Evolutionary conservation across 768 basidiomycete genomes (phyloP).

Genomic region (Asterophora parasitica): DNA sequence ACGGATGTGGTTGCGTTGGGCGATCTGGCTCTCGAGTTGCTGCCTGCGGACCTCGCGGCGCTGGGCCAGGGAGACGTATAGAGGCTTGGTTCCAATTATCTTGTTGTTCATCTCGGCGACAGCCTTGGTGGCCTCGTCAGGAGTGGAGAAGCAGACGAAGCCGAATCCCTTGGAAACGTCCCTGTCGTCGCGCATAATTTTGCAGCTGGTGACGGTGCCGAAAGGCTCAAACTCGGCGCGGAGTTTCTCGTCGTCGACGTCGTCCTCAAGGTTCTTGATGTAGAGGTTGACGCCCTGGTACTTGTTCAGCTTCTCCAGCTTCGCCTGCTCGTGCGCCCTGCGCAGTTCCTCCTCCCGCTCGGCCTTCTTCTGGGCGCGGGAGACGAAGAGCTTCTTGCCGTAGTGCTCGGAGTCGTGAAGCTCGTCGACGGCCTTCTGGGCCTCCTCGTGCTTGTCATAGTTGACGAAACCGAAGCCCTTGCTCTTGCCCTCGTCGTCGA

Average conservation of each 20-base stretch:
- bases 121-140: slow-evolving; percentile 98
- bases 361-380: slow-evolving; percentile 96
- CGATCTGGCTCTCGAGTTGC: slow-evolving; percentile 97
- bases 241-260: slow-evolving; percentile 96
- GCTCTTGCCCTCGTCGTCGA: slow-evolving; percentile 87
- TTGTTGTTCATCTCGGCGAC: slow-evolving; percentile 99
- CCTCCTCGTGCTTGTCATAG: slow-evolving; percentile 89
- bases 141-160: slow-evolving; percentile 97
- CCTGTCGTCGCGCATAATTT: slow-evolving; percentile 98
- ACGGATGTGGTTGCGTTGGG: slow-evolving; percentile 94
- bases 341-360: slow-evolving; percentile 98
- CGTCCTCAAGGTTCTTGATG: slow-evolving; percentile 99
- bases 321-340: slow-evolving; percentile 88
- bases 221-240: slow-evolving; percentile 95
- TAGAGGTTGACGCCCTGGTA: slow-evolving; percentile 99
- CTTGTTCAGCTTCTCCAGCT: slow-evolving; percentile 97
- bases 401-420: slow-evolving; percentile 83
- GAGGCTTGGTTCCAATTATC: slow-evolving; percentile 97
- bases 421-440: slow-evolving; percentile 80
- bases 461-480: slow-evolving; percentile 99
- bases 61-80: slow-evolving; percentile 98
- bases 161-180: slow-evolving; percentile 92
- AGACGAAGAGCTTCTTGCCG: slow-evolving; percentile 89
- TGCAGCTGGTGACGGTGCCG: slow-evolving; percentile 96
- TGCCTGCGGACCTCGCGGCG: slow-evolving; percentile 97